phyloP scores from a whole-genome alignment of 2,329 filamentous ascomycete species.

The Chaetothyriales sp. region DNA sequence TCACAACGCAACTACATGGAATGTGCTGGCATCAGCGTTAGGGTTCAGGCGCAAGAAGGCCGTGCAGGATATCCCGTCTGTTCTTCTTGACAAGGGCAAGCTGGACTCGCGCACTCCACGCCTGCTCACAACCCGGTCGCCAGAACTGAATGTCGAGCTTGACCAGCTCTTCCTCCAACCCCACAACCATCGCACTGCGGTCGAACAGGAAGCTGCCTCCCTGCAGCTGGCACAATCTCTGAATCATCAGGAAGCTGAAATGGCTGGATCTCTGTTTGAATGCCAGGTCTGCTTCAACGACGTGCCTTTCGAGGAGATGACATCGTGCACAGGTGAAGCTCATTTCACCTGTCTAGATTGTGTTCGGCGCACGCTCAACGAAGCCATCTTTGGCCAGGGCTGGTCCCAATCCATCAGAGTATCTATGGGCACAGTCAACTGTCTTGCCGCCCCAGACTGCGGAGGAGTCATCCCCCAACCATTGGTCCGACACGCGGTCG shows the following conservation, averaged over 20 bases:
- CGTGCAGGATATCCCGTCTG: slow-evolving; percentile 25
- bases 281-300: slow-evolving; percentile 35
- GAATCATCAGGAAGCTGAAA: slow-evolving; percentile 29
- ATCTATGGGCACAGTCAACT: slow-evolving; percentile 58
- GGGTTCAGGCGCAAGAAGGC: slow-evolving; percentile 28
- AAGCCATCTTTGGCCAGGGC: slow-evolving; percentile 84
- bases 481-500: slow-evolving; percentile 58
- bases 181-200: slow-evolving; percentile 22
- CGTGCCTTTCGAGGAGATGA: slow-evolving; percentile 33
- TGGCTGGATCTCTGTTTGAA: slow-evolving; percentile 29
- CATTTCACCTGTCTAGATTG: slow-evolving; percentile 50
- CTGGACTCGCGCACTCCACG: slow-evolving; percentile 19
- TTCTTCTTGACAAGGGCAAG: slow-evolving; percentile 24
- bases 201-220: slow-evolving; percentile 25
- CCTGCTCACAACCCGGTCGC: slow-evolving; percentile 28
- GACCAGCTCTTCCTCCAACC: slow-evolving; percentile 24
- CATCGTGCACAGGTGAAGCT: slow-evolving; percentile 27
- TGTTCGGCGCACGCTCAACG: slow-evolving; percentile 64
- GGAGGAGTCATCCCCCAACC: slow-evolving; percentile 54
- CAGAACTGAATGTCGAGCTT: slow-evolving; percentile 31
- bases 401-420: slow-evolving; percentile 69
- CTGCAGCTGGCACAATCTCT: slow-evolving; percentile 25
- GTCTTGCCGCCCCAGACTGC: slow-evolving; percentile 65
- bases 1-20: slow-evolving; percentile 29
- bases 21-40: slow-evolving; percentile 28